Evolutionary conservation across 2,329 filamentous ascomycete genomes (phyloP).

Genomic region (Rhinocladiella similis): DNA sequence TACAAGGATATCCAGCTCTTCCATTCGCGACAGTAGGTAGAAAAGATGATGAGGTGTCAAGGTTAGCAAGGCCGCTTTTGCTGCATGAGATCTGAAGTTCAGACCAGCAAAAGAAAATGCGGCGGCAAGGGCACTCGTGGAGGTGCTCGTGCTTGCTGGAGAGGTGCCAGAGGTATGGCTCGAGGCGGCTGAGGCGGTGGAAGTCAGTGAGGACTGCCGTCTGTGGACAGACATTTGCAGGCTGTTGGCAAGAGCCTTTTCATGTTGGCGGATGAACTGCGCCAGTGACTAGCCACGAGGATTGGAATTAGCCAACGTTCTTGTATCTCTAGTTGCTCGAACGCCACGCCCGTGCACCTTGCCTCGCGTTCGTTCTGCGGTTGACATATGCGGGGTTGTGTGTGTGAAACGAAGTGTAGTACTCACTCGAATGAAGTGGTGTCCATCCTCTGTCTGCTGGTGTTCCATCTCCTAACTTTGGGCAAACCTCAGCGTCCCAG

Average conservation of each 20-base stretch:
- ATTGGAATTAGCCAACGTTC: slow-evolving; percentile 7
- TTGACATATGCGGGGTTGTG: neutral
- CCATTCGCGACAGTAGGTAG: slow-evolving; percentile 92
- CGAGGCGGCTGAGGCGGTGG: slow-evolving; percentile 54
- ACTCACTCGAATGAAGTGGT: slow-evolving; percentile 50
- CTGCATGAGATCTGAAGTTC: slow-evolving; percentile 77
- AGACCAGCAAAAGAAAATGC: slow-evolving; percentile 84
- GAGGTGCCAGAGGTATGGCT: slow-evolving; percentile 61
- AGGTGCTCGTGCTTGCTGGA: slow-evolving; percentile 57
- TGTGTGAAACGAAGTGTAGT: neutral
- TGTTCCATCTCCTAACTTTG: slow-evolving; percentile 45
- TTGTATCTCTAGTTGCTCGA: neutral
- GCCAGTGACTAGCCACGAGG: slow-evolving; percentile 72
- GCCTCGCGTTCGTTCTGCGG: neutral
- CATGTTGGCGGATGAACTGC: slow-evolving; percentile 93
- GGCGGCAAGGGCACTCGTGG: slow-evolving; percentile 71
- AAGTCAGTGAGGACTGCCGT: slow-evolving; percentile 68
- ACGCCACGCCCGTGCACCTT: slow-evolving; percentile 6
- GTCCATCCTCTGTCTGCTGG: slow-evolving; percentile 51
- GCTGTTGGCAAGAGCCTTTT: slow-evolving; percentile 95
- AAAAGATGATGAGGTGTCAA: slow-evolving; percentile 96
- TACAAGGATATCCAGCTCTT: slow-evolving; percentile 85
- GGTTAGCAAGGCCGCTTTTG: slow-evolving; percentile 88
- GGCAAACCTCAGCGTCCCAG: slow-evolving; percentile 1
- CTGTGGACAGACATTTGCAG: slow-evolving; percentile 67